A percentile compares a stretch with the other conserved stretches of the same genome.
phyloP scores from a whole-genome alignment of 2,329 filamentous ascomycete genomes.

The Scytalidium lignicola region DNA sequence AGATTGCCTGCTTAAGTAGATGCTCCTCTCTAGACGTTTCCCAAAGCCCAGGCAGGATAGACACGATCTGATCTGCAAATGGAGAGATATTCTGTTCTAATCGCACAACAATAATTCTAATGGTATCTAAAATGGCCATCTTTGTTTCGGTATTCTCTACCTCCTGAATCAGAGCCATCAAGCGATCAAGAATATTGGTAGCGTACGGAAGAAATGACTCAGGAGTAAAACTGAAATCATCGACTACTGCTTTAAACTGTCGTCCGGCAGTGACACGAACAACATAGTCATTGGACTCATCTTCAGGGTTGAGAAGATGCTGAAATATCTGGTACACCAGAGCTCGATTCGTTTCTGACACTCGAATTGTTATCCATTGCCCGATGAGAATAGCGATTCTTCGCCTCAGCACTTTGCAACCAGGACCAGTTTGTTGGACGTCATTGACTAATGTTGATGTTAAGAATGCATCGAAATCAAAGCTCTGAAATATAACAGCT shows the following conservation, averaged over 20 bases:
- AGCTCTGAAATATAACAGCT: constrained; percentile 63
- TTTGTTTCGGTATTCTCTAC: constrained; percentile 84
- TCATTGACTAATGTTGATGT: constrained; percentile 71
- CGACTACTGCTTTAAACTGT: constrained; percentile 72
- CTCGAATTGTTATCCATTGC: constrained; percentile 80
- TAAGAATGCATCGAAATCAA: constrained; percentile 83
- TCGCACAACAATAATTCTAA: constrained; percentile 72
- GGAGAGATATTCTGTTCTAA: constrained; percentile 67
- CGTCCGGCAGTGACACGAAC: constrained; percentile 87
- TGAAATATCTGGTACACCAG: constrained; percentile 85
- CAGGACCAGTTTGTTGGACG: constrained; percentile 56
- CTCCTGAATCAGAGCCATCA: constrained; percentile 74
- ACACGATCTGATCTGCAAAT: constrained; percentile 76
- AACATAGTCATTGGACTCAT: constrained; percentile 81
- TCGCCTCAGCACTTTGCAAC: constrained; percentile 78
- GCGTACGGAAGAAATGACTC: constrained; percentile 74
- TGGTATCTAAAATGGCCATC: constrained; percentile 81
- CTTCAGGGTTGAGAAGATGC: constrained; percentile 73
- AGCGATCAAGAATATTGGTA: constrained; percentile 62
- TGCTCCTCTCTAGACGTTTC: constrained; percentile 73
- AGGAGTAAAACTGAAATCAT: constrained; percentile 77
- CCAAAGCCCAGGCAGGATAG: constrained; percentile 78
- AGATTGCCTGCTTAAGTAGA: constrained; percentile 88
- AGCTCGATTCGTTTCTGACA: constrained; percentile 61
- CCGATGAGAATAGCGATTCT: constrained; percentile 84